Evolutionary conservation across 2,329 filamentous ascomycete genomes (phyloP), one percentile per base, ranked within the genome.

Genomic region (Reticulascus tulasneorum): DNA sequence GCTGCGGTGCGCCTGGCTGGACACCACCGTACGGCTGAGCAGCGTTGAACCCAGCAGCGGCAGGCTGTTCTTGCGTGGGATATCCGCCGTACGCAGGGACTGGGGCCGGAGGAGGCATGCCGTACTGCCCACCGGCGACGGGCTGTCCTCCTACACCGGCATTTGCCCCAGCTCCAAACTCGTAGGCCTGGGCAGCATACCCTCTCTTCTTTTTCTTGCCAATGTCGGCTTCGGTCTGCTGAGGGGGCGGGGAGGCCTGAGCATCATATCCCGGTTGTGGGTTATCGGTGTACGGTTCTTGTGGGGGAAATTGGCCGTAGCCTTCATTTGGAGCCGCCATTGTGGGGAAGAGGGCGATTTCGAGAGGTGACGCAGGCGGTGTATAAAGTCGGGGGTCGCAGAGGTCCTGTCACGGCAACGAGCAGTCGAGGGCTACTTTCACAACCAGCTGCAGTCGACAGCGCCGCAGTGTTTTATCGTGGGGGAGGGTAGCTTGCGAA

Each of bases 141-240:
- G 49, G 52, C 46, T 54, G 62, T 53, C 47, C 60, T 37, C 69
- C 71, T 21, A 64, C 75, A 35, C 52, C 54, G 38, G 56, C 61
- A 73, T 97, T 97, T 55, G 86, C 86, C 52, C 91, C 93, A 33
- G 78, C 76, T 33, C 86, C 88, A 52, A 97, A 93, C 41, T 94
- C 91, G 63, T 94, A 98, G 29, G 91, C 91, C 62, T 94, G 86
- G 38, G 87, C 87, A 36, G 93, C 93, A 69, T 97, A 97, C 38
- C 86, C 84, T 71, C 89, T 79, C 77, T 94, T 95, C 79, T 95
- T 96, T 71, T 89, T 89, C 62, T 77, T 82, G 45, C 67, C 73
- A 29, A 69, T 67, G 27, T 71, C 70, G 20, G 63, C 53, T 27
- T 47, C 55, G 9, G 62, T 52, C 9, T 56, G 54, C 26, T 60